Base-by-base conservation (phyloP, 2,329 filamentous ascomycete species). In the Domatiomyces catenatus region DNA sequence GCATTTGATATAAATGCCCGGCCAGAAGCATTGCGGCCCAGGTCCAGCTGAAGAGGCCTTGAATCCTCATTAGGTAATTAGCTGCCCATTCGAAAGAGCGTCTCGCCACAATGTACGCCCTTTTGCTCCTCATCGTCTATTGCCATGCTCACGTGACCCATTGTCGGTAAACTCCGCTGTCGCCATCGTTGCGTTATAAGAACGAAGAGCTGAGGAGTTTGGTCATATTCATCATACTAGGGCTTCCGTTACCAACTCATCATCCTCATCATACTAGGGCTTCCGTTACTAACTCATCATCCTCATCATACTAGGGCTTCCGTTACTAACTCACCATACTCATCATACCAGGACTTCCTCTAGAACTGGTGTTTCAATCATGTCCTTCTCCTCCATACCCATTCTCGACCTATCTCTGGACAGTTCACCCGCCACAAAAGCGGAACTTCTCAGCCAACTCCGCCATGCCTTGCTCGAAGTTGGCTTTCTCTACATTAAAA, bases 401-500 rank as follows among this genome's bases (percentile, higher is more conserved):
- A 64, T 66, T 56, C 65, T 67, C 12, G 75, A 76, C 59, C 75
- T 78, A 63, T 75, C 67, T 55, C 68, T 68, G 15, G 73, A 75
- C 54, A 75, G 60, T 63, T 80, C 77, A 56, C 80, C 74, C 55
- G 80, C 66, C 50, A 81, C 83, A 0, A 93, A 92, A 67, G 75
- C 83, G 2, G 69, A 69, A 28, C 92, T 94, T 60, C 75, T 93
- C 0, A 66, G 70, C 0, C 73, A 85, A 49, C 74, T 94, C 28
- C 82, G 84, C 15, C 72, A 84, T 65, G 85, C 86, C 0, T 69
- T 94, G 28, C 77, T 94, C 60, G 83, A 90, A 63, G 84, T 93
- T n/a, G 87, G 87, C 1, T 94, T 94, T 61, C 66, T 93, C 19
- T 94, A 94, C 62, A 76, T 94, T 54, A 83, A 81, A 62, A 88